Percentiles rank a stretch among this genome's conserved stretches.
Conservation (phyloP, 1,139 yeast species). For the Protomyces gravidus region DNA sequence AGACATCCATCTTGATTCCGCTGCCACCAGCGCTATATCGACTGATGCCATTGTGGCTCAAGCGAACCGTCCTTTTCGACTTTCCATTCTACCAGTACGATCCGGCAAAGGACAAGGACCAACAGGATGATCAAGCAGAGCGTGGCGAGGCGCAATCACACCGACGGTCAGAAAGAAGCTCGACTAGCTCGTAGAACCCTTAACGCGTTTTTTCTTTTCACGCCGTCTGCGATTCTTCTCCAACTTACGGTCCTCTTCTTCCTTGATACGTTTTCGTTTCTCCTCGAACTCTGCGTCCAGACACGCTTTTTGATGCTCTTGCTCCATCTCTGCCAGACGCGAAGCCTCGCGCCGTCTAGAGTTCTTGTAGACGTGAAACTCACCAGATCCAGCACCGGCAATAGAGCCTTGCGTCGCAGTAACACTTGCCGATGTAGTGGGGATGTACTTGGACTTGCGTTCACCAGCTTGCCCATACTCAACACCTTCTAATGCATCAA, state of each 20-base stretch:
- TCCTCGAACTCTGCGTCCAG: conserved; percentile 37
- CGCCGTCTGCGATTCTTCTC: conserved; percentile 38
- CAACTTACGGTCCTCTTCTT: conserved; percentile 34
- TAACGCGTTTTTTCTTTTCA: conserved; percentile 7
- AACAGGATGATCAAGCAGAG: conserved; percentile 10
- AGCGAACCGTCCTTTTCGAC: conserved; percentile 16
- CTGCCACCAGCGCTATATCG: conserved; percentile 19
- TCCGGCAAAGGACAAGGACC: conserved; percentile 13
- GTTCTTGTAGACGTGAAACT: conserved; percentile 43
- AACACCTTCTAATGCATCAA: neutral
- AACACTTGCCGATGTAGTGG: conserved; percentile 35
- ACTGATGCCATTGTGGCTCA: conserved; percentile 12
- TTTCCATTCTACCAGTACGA: conserved; percentile 24
- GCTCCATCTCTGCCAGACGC: conserved; percentile 36
- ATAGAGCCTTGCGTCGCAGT: conserved; percentile 39
- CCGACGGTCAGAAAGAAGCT: too few relatives aligned
- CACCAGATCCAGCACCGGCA: conserved; percentile 45
- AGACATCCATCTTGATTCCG: conserved; percentile 14
- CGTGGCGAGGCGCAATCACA: conserved; percentile 5
- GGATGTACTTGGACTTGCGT: conserved; percentile 11
- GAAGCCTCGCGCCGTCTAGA: conserved; percentile 40
- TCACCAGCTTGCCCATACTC: conserved; percentile 1
- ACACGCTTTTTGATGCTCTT: conserved; percentile 36
- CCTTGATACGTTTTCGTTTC: conserved; percentile 32
- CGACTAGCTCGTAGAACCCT: neutral